Conservation (phyloP, 345 rosid genomes). For the Cardiospermum halicacabum region DNA sequence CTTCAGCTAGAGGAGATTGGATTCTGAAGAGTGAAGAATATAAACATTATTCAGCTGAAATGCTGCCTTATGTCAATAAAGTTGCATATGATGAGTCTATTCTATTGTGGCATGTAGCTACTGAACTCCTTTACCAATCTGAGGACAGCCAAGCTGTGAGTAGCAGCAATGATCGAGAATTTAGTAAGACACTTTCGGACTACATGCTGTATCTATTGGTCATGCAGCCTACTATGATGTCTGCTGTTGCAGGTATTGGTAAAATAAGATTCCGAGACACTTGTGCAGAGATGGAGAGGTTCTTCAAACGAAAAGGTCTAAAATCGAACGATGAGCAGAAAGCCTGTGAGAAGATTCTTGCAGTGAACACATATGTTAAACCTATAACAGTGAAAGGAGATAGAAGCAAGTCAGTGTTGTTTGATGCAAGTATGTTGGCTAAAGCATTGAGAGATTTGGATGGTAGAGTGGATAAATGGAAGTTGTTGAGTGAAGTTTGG, state of each 20-base stretch:
- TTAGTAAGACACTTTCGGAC: constrained; percentile 48
- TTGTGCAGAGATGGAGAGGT: constrained; percentile 34
- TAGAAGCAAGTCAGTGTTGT: constrained; percentile 55
- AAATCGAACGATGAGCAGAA: background rate
- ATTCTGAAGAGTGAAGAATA: too few relatives aligned
- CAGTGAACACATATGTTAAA: constrained; percentile 24
- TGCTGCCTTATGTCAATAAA: too few relatives aligned
- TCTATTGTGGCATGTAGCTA: constrained; percentile 68
- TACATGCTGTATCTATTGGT: constrained; percentile 57
- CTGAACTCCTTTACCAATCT: constrained; percentile 39
- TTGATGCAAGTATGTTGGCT: constrained; percentile 55
- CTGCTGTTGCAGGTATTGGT: constrained; percentile 45
- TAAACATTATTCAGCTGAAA: too few relatives aligned
- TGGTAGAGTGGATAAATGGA: constrained; percentile 35
- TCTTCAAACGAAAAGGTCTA: constrained; percentile 27
- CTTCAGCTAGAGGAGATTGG: too few relatives aligned
- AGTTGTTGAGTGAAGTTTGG: constrained; percentile 52
- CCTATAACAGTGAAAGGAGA: constrained; percentile 52
- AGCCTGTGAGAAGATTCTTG: constrained; percentile 22
- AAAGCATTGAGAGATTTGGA: constrained; percentile 32
- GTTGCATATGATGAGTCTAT: too few relatives aligned
- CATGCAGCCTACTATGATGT: constrained; percentile 44
- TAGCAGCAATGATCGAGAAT: constrained; percentile 4
- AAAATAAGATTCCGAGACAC: constrained; percentile 50
- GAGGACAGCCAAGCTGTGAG: background rate